Evolutionary conservation across 192 early-diverging fungal genomes (phyloP).

Genomic region (Allomyces macrogynus): DNA sequence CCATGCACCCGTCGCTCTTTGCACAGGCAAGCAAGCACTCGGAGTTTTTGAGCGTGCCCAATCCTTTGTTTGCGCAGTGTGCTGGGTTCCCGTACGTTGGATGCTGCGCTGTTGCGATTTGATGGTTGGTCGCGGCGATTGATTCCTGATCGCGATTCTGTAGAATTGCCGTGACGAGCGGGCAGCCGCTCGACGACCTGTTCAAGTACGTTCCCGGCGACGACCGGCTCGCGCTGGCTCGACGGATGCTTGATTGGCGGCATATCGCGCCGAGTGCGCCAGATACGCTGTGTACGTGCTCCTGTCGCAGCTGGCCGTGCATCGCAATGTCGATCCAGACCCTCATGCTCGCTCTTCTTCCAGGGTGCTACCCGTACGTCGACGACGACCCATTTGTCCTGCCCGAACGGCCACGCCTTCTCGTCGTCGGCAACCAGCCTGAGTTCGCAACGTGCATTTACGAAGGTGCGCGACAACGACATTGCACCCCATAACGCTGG

Average conservation of each 20-base stretch:
- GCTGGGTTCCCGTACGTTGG: constrained; percentile 33
- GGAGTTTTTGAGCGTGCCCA: constrained; percentile 48
- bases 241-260: constrained; percentile 50
- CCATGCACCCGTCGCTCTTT: constrained; percentile 54
- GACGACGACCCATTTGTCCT: constrained; percentile 76
- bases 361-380: constrained; percentile 81
- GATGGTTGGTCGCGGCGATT: constrained; percentile 3
- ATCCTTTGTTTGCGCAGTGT: constrained; percentile 56
- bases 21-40: constrained; percentile 31
- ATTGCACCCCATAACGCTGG: not conserved
- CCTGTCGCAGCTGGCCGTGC: not conserved
- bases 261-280: constrained; percentile 85
- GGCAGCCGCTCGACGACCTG: constrained; percentile 79
- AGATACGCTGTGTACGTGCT: constrained; percentile 66
- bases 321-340: not conserved
- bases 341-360: not conserved
- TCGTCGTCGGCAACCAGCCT: constrained; percentile 73
- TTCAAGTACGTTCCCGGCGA: constrained; percentile 35
- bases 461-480: constrained; percentile 17
- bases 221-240: constrained; percentile 50
- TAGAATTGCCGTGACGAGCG: constrained; percentile 56
- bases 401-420: constrained; percentile 52
- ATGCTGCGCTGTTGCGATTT: not conserved
- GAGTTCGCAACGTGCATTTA: constrained; percentile 36
- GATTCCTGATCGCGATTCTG: not conserved